Evolutionary conservation across 1,139 yeast species (phyloP), one percentile per base, ranked within the genome.

Genomic region (Meyerozyma sp.): DNA sequence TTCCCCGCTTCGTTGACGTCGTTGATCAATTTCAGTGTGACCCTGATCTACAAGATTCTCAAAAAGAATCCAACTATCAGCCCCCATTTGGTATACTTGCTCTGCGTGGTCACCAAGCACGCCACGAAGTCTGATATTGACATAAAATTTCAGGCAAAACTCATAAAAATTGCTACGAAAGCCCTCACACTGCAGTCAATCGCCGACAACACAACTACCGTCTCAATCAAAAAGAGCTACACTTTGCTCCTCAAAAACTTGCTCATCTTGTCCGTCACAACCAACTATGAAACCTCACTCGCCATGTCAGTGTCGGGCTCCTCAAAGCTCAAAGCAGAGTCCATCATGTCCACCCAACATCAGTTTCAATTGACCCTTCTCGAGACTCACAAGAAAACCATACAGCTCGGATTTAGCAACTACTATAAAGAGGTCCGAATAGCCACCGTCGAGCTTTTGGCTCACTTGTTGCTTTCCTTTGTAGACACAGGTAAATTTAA

Each of bases 281-380:
- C 75, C 8, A 63, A 69, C 49, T 72, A 73, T 49, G 77, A 71
- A 49, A 56, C 56, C 38, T 56, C 72, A 34, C 54, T 70, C 42
- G 63, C 70, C 1, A 49, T 59, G 10, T 68, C 74, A 4, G 47
- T 58, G 4, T 63, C 75, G 2, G 62, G 75, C 0, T 59, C 71
- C 0, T 61, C 70, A 1, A 71, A 71, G 49, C 48, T 69, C 60
- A 71, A 70, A 43, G 77, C 78, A 0, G 77, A 73, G 42, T 52
- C 68, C 0, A 61, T 73, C 28, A 70, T 72, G 76, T 43, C 59
- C 8, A 73, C 63, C 40, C 77, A 73, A 46, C 63, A 70, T 48
- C 68, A 58, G 45, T 70, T 59, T 47, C 78, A 73, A 53, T 42
- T 47, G 10, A 49, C 52, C 32, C 48, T 73, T 16, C 56, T 73